These are phyloP conservation scores for Fusarium graminum DNA, from an alignment of 2,329 filamentous ascomycete genomes.

Conservation along the genomic window DNA sequence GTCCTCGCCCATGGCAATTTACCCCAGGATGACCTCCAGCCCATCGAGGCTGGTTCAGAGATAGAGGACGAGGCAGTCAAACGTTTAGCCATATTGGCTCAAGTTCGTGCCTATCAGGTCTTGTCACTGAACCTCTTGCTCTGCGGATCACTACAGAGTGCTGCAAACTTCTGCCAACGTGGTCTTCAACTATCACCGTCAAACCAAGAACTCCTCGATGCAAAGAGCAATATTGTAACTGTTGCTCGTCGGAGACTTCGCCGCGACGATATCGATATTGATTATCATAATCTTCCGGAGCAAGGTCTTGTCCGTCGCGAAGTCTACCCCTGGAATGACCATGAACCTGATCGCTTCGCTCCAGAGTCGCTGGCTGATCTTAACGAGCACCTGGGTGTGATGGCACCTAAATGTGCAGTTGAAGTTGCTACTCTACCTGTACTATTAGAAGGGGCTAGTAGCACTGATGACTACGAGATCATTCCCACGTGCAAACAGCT, in stretches of 20 bases:
- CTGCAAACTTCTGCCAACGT: conserved; percentile 73
- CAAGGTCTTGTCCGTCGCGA: conserved; percentile 76
- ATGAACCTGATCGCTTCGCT: conserved; percentile 78
- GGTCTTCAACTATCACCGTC: conserved; percentile 68
- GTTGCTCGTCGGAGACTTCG: conserved; percentile 65
- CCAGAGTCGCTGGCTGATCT: conserved; percentile 76
- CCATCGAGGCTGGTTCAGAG: conserved; percentile 52
- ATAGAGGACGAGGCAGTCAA: conserved; percentile 53
- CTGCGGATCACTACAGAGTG: conserved; percentile 77
- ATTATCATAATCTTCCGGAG: conserved; percentile 70
- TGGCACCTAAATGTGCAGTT: conserved; percentile 87
- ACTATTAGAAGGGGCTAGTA: conserved; percentile 69
- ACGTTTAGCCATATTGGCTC: conserved; percentile 62
- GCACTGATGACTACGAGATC: conserved; percentile 62
- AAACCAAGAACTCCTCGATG: conserved; percentile 68
- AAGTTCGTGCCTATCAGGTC: conserved; percentile 71
- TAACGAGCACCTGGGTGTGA: conserved; percentile 75
- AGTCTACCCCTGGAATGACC: conserved; percentile 76
- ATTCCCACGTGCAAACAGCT: conserved; percentile 79
- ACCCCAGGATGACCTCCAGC: conserved; percentile 52
- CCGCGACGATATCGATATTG: conserved; percentile 61
- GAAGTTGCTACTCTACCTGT: conserved; percentile 81
- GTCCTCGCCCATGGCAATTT: conserved; percentile 62
- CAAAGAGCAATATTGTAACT: conserved; percentile 66
- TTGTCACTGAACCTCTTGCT: conserved; percentile 70